Base-by-base conservation (phyloP, 2,329 filamentous ascomycete species). In the Xylariaceae sp. region DNA sequence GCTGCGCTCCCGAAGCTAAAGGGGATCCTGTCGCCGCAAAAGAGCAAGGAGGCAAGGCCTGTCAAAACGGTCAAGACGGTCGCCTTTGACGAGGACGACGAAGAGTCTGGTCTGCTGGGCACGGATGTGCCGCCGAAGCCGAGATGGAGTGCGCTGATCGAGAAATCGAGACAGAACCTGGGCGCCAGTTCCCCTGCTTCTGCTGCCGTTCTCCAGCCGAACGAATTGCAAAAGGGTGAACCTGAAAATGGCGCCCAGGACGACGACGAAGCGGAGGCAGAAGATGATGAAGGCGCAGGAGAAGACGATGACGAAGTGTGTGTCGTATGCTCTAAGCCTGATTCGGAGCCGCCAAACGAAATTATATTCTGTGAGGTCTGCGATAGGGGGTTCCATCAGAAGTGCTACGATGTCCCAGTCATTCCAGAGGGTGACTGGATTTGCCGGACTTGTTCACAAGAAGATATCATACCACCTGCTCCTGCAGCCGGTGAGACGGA, bases 311-410 rank as follows among this genome's bases (percentile, higher is more conserved):
- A 76, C 13, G 73, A 76, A 39, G 65, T 74, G 0, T 83, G 78
- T 50, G 64, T 61, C 13, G 66, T 82, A 24, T 83, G 78, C 55
- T 65, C 62, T 26, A 72, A 72, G 39, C 71, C 74, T 0, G 70
- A 81, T 43, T 81, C 76, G 0, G 64, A 70, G 24, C 60, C 67
- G 2, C 73, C 73, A 1, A 82, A 83, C 53, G 68, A 78, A 51
- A 82, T 83, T 23, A 63, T 83, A 7, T 70, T 82, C 24, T 83
- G 78, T 59, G 78, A 82, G 48, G 71, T 70, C 37, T 83, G 79
- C 62, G 74, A 82, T 54, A 68, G 71, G 57, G 73, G 74, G 1
- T 74, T 76, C 29, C 78, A 83, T 49, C 76, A 81, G 51, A 66
- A 71, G 48, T 83, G 78, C 55, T 79, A 79, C 50, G 63, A 70